Evolutionary conservation across 2,329 filamentous ascomycete species (phyloP).

Genomic region (Cadophora malorum): DNA sequence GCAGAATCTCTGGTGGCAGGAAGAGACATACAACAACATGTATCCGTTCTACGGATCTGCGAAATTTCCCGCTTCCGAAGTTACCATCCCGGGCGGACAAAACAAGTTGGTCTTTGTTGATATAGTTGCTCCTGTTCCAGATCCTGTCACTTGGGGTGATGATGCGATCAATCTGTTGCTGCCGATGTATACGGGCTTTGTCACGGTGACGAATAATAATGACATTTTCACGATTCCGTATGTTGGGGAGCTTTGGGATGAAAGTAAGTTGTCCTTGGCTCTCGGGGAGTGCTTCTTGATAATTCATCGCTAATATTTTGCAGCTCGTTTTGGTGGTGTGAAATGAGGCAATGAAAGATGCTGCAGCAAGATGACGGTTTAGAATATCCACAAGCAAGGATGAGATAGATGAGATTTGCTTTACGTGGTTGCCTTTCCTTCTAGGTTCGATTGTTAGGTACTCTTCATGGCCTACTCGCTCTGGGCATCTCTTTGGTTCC

Average conservation of each 20-base stretch:
- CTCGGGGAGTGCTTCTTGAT: background rate
- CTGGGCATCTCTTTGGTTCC: too few species aligned
- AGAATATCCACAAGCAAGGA: too few species aligned
- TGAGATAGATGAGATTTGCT: too few species aligned
- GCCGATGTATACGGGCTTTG: slow-evolving; percentile 8
- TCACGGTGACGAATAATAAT: slow-evolving; percentile 5
- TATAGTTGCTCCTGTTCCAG: slow-evolving; percentile 10
- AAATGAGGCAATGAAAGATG: too few species aligned
- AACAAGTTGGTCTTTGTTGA: background rate
- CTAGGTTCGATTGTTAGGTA: too few species aligned
- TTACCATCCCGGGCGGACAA: background rate
- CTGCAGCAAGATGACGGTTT: too few species aligned
- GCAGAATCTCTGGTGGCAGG: slow-evolving; percentile 16
- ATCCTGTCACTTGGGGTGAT: slow-evolving; percentile 2
- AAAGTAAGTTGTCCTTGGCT: background rate
- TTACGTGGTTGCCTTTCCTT: too few species aligned
- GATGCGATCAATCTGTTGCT: slow-evolving; percentile 5
- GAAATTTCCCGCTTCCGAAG: background rate
- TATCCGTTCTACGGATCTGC: slow-evolving; percentile 10
- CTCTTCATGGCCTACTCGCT: too few species aligned
- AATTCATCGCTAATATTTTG: too few species aligned
- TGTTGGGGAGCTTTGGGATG: slow-evolving; percentile 13
- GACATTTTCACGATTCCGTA: slow-evolving; percentile 3
- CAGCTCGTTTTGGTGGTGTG: background rate
- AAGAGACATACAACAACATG: slow-evolving; percentile 12